Evolutionary conservation across 768 basidiomycete genomes (phyloP).

Genomic region (Tylopilus sp.): DNA sequence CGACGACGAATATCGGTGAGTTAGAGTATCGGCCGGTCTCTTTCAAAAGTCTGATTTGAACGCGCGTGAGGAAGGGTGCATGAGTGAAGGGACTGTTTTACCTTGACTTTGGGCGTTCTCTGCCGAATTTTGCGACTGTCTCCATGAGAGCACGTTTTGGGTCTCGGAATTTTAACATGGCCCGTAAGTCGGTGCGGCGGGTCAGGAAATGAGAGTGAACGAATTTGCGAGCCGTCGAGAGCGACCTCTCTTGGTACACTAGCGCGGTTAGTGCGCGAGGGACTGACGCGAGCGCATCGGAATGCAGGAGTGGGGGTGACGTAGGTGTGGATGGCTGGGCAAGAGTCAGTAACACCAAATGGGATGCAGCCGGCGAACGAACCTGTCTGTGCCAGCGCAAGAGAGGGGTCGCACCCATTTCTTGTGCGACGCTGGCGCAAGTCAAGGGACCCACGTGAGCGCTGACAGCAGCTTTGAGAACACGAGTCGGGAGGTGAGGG

Average conservation of each 20-base stretch:
- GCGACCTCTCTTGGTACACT: slow-evolving; percentile 83
- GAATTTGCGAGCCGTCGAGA: slow-evolving; percentile 83
- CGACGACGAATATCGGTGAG: slow-evolving; percentile 94
- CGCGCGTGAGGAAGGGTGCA: background rate
- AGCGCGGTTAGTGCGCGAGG: slow-evolving; percentile 85
- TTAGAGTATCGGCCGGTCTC: slow-evolving; percentile 91
- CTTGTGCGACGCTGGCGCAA: slow-evolving; percentile 80
- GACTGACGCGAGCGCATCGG: slow-evolving; percentile 87
- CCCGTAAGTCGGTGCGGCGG: slow-evolving; percentile 76
- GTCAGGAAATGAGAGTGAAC: slow-evolving; percentile 86
- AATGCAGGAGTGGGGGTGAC: slow-evolving; percentile 56
- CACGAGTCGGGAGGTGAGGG: slow-evolving; percentile 89
- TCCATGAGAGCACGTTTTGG: slow-evolving; percentile 75
- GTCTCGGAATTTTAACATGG: slow-evolving; percentile 77
- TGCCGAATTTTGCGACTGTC: slow-evolving; percentile 66
- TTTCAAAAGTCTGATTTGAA: slow-evolving; percentile 63
- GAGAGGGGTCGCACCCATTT: slow-evolving; percentile 76
- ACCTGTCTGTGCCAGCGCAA: slow-evolving; percentile 82
- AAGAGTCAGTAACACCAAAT: background rate
- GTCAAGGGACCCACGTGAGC: slow-evolving; percentile 87
- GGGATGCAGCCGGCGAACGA: slow-evolving; percentile 15
- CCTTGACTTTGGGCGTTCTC: slow-evolving; percentile 70
- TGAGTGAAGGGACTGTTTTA: slow-evolving; percentile 20
- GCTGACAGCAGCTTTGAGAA: slow-evolving; percentile 86
- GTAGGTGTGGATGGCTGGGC: slow-evolving; percentile 47